A percentile compares a stretch with the other conserved stretches of the same genome.
These are phyloP conservation scores for Flaveria brownii DNA, from an alignment of 129 eudicot species.

Conservation along the genomic window DNA sequence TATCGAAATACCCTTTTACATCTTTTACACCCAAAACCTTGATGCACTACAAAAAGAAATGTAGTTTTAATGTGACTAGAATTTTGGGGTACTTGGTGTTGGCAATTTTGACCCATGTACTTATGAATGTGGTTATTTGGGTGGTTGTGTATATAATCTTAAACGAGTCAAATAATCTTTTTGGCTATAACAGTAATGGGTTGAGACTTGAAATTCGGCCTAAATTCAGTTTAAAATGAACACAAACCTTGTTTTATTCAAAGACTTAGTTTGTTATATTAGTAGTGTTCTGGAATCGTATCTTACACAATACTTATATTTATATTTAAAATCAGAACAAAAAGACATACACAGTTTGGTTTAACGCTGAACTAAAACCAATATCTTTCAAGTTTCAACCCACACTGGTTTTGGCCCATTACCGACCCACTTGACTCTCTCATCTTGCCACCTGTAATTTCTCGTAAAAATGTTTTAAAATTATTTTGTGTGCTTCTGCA, in stretches of 20 bases:
- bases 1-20: neutral
- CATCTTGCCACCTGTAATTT: neutral
- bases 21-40: neutral
- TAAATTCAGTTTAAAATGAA: neutral
- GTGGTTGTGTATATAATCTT: neutral
- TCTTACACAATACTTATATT: neutral
- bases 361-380: neutral
- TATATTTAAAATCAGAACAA: too few species aligned
- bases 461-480: neutral
- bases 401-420: neutral
- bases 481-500: neutral
- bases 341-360: neutral
- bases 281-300: neutral
- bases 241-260: neutral
- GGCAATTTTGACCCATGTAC: neutral
- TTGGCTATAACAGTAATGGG: neutral
- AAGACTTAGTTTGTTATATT: neutral
- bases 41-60: neutral
- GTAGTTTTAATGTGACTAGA: neutral
- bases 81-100: neutral
- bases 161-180: neutral
- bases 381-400: neutral
- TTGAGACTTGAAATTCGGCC: neutral
- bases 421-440: neutral
- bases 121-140: neutral